Percentiles rank a stretch among this genome's conserved stretches.
Conservation (phyloP, 371 early-diverging fungal genomes). For the Circinella umbellata region DNA sequence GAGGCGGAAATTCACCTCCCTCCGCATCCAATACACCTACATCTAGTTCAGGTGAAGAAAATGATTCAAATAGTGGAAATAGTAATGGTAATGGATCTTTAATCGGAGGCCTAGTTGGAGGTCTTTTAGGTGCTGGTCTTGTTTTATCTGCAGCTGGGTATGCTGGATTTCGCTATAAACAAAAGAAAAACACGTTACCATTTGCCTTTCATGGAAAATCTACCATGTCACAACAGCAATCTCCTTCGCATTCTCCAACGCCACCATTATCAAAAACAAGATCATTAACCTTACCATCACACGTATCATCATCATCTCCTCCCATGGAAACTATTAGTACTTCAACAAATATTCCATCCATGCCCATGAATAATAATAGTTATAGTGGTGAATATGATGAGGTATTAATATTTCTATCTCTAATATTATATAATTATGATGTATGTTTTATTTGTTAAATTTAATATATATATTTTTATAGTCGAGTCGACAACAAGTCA, state of each 20-base stretch:
- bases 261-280: not conserved
- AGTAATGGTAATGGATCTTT: slow-evolving; percentile 24
- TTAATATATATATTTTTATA: not conserved
- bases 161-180: slow-evolving; percentile 26
- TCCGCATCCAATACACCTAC: not conserved
- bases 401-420: slow-evolving; percentile 1
- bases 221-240: slow-evolving; percentile 4
- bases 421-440: not conserved
- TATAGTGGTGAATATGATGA: not conserved
- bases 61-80: slow-evolving; percentile 7
- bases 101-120: slow-evolving; percentile 45
- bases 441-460: too few species aligned
- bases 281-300: too few species aligned
- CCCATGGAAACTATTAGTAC: not conserved
- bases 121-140: slow-evolving; percentile 43
- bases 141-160: slow-evolving; percentile 30
- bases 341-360: slow-evolving; percentile 1
- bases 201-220: slow-evolving; percentile 27
- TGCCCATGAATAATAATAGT: not conserved
- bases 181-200: slow-evolving; percentile 31
- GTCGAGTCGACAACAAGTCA: slow-evolving; percentile 23
- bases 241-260: not conserved
- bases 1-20: slow-evolving; percentile 22
- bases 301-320: not conserved
- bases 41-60: slow-evolving; percentile 3